Evolutionary conservation across 2,329 filamentous ascomycete genomes (phyloP).

Genomic region (Neoscytalidium dimidiatum): DNA sequence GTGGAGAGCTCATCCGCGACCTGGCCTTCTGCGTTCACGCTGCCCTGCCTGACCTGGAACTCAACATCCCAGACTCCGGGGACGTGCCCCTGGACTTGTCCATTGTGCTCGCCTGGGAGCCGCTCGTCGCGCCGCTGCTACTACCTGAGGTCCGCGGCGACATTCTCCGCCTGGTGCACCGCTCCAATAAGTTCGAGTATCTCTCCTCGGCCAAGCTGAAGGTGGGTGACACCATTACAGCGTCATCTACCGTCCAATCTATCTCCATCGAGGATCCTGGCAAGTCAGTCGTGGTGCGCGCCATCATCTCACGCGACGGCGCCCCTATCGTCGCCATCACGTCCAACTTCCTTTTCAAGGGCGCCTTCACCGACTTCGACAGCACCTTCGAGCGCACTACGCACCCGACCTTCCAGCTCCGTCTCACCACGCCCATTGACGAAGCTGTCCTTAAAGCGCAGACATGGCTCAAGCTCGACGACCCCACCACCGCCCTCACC

Average conservation of each 20-base stretch:
- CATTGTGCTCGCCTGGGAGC: slow-evolving; percentile 44
- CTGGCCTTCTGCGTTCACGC: not conserved
- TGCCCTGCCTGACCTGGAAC: not conserved
- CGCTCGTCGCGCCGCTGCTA: slow-evolving; percentile 24
- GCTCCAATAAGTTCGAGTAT: slow-evolving; percentile 24
- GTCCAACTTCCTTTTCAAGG: slow-evolving; percentile 25
- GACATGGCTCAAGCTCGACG: not conserved
- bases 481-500: not conserved
- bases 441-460: not conserved
- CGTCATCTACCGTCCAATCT: slow-evolving; percentile 17
- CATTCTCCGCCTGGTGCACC: slow-evolving; percentile 25
- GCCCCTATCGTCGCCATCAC: slow-evolving; percentile 23
- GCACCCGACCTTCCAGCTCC: not conserved
- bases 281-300: slow-evolving; percentile 23
- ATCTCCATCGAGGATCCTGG: slow-evolving; percentile 22
- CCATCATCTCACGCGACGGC: slow-evolving; percentile 22
- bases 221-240: slow-evolving; percentile 22
- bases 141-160: slow-evolving; percentile 18
- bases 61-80: not conserved
- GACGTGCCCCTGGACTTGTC: slow-evolving; percentile 30
- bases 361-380: slow-evolving; percentile 22
- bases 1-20: not conserved
- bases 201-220: slow-evolving; percentile 14
- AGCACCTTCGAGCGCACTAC: not conserved
- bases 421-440: not conserved